Evolutionary conservation across 2,329 filamentous ascomycete species (phyloP).

Genomic region (Paraphaeosphaeria sporulosa): DNA sequence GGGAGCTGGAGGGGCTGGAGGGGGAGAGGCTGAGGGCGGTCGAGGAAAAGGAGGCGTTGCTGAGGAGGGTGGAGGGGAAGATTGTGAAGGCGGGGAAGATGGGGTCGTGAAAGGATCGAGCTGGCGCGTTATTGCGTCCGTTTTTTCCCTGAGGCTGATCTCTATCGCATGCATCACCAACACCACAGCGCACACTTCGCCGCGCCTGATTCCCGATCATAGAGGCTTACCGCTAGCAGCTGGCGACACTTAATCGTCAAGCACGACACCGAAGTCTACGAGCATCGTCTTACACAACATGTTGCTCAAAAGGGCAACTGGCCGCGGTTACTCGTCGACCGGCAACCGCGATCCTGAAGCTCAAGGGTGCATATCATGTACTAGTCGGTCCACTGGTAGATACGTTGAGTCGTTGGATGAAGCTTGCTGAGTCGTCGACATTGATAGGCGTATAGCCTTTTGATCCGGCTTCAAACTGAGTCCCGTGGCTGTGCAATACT

Average conservation of each 20-base stretch:
- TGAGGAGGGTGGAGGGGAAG: constrained; percentile 57
- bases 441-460: neutral
- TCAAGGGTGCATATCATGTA: neutral
- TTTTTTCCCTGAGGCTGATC: too few species aligned
- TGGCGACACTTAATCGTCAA: neutral
- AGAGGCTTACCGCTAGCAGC: neutral
- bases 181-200: neutral
- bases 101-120: neutral
- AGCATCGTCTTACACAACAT: neutral
- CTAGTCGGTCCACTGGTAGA: neutral
- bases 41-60: constrained; percentile 51
- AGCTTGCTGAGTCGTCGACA: neutral
- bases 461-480: neutral
- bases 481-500: too few species aligned
- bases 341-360: neutral
- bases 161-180: neutral
- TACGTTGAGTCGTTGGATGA: neutral
- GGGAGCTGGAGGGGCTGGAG: constrained; percentile 53
- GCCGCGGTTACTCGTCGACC: neutral
- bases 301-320: neutral
- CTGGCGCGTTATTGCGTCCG: too few species aligned
- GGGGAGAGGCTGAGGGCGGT: constrained; percentile 51
- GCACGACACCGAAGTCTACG: neutral
- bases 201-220: neutral
- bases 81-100: constrained; percentile 44